Percentiles rank a stretch among this genome's conserved stretches.
These are phyloP conservation scores for Phytophthora ramorum DNA, from an alignment of 352 stramenopile genomes.

Conservation along the genomic window DNA sequence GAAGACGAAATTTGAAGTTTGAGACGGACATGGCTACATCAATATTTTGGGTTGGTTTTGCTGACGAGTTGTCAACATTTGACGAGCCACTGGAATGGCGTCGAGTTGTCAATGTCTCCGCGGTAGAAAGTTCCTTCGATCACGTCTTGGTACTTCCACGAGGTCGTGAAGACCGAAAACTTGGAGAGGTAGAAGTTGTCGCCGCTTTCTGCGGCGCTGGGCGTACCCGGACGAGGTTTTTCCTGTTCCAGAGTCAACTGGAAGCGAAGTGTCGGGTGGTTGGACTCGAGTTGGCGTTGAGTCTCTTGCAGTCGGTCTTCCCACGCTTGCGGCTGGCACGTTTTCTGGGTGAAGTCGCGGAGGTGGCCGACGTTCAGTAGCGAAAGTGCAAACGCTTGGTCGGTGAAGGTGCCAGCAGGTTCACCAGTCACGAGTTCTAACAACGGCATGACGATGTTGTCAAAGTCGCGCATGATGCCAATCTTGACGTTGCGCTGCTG, in stretches of 20 bases:
- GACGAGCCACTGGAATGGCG: slow-evolving; percentile 40
- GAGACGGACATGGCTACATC: slow-evolving; percentile 8
- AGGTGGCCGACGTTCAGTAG: slow-evolving; percentile 47
- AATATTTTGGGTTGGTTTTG: background rate
- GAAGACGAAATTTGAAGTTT: slow-evolving; percentile 4
- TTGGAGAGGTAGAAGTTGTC: slow-evolving; percentile 43
- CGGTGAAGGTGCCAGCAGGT: slow-evolving; percentile 25
- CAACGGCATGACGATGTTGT: slow-evolving; percentile 41
- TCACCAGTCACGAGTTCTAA: slow-evolving; percentile 35
- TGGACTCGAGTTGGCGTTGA: slow-evolving; percentile 26
- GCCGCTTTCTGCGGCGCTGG: slow-evolving; percentile 5
- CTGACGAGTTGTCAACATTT: slow-evolving; percentile 14
- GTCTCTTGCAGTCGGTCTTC: slow-evolving; percentile 33
- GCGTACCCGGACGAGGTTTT: slow-evolving; percentile 27
- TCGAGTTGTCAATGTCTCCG: slow-evolving; percentile 41
- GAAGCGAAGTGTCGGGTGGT: slow-evolving; percentile 44
- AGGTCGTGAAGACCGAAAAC: slow-evolving; percentile 49
- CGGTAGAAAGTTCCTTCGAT: slow-evolving; percentile 53
- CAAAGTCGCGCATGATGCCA: slow-evolving; percentile 42
- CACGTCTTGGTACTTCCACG: slow-evolving; percentile 46
- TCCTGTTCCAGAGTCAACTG: slow-evolving; percentile 49
- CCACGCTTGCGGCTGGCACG: slow-evolving; percentile 30
- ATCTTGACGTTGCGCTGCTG: slow-evolving; percentile 56
- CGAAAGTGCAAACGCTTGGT: slow-evolving; percentile 43
- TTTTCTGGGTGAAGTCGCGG: slow-evolving; percentile 29